Conservation (phyloP, 2,329 filamentous ascomycete species). For the Hawksworthiomyces lignivorus region DNA sequence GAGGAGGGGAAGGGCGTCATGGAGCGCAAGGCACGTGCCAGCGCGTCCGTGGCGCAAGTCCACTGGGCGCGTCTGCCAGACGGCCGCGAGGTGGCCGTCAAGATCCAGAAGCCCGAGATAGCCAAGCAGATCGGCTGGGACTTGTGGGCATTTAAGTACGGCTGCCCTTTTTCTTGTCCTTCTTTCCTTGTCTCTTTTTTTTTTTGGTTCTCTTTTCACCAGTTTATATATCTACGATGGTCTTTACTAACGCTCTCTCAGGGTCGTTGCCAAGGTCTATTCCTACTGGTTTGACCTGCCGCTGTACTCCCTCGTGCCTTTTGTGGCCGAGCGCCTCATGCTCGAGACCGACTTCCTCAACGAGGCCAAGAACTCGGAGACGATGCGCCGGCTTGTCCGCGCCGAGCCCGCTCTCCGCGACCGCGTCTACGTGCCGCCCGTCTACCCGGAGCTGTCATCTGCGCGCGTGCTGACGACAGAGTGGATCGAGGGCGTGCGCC, state of each 20-base stretch:
- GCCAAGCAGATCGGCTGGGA: constrained; percentile 87
- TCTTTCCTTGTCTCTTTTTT: constrained; percentile 4
- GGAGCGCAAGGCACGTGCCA: constrained; percentile 57
- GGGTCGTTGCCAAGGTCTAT: constrained; percentile 73
- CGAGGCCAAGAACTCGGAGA: constrained; percentile 80
- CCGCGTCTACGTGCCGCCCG: constrained; percentile 79
- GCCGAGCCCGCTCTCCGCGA: constrained; percentile 67
- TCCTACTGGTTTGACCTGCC: constrained; percentile 89
- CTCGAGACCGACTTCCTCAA: constrained; percentile 93
- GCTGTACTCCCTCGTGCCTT: constrained; percentile 82
- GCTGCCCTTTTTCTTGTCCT: background rate
- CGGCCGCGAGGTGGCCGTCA: constrained; percentile 87
- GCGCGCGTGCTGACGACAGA: constrained; percentile 86
- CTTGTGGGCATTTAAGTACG: constrained; percentile 85
- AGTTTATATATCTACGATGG: no score
- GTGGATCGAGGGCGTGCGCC: constrained; percentile 90
- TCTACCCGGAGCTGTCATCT: constrained; percentile 76
- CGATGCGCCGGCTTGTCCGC: constrained; percentile 70
- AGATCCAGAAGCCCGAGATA: constrained; percentile 95
- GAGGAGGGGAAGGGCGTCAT: constrained; percentile 47
- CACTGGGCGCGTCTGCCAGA: constrained; percentile 86
- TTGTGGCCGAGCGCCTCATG: constrained; percentile 83
- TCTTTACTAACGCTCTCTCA: no score
- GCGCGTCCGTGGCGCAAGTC: constrained; percentile 91
- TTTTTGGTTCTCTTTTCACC: no score